A percentile compares a stretch with the other conserved stretches of the same genome.
phyloP scores from a whole-genome alignment of 176 grass and related monocot species.

The Rhynchospora breviuscula region DNA sequence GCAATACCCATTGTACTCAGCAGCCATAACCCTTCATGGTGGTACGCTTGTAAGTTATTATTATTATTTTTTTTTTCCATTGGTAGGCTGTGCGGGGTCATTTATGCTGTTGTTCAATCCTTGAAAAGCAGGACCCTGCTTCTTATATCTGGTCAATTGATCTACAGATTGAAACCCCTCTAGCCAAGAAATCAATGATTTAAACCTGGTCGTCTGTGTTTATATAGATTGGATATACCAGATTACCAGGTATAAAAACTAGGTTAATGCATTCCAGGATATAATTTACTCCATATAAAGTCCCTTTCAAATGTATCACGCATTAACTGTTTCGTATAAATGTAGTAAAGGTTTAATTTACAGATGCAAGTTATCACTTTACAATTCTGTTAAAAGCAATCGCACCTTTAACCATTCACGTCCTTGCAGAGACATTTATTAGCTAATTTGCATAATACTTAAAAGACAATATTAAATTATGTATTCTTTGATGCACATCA shows the following conservation, averaged over 20 bases:
- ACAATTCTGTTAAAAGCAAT: not conserved
- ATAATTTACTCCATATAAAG: not conserved
- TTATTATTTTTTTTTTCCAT: not conserved
- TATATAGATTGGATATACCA: not conserved
- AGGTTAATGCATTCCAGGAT: not conserved
- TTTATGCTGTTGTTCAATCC: not conserved
- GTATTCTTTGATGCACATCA: not conserved
- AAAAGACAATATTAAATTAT: not conserved
- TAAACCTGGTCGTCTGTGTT: not conserved
- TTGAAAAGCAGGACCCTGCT: not conserved
- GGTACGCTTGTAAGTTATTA: slow-evolving; percentile 52
- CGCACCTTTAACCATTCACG: not conserved
- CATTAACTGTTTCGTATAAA: not conserved
- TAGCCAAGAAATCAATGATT: not conserved
- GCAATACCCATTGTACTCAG: slow-evolving; percentile 72
- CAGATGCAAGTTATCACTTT: not conserved
- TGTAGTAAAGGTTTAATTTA: not conserved
- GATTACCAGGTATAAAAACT: not conserved
- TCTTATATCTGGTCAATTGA: not conserved
- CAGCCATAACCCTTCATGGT: slow-evolving; percentile 63
- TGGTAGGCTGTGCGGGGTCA: not conserved
- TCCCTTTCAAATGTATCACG: not conserved
- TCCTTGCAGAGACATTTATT: not conserved
- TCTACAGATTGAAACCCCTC: not conserved
- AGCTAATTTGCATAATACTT: not conserved